Evolutionary conservation across 2,329 filamentous ascomycete genomes (phyloP).

Genomic region (Diplocarpon rosae): DNA sequence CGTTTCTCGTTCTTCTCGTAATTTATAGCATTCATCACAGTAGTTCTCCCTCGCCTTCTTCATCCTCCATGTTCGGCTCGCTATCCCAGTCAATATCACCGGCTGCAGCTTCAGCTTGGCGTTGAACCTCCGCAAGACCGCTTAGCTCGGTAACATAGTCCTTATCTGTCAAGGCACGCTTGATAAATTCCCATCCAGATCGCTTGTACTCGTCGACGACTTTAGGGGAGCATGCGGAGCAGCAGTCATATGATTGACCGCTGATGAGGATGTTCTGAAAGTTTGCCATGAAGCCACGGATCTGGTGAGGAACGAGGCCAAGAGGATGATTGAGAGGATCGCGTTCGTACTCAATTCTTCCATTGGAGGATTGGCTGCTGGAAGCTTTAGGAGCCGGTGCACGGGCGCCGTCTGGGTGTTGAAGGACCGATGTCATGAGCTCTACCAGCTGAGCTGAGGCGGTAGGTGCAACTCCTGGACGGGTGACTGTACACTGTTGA

Average conservation of each 20-base stretch:
- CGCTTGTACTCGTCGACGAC: constrained; percentile 57
- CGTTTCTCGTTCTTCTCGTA: too few species aligned
- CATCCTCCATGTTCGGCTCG: constrained; percentile 43
- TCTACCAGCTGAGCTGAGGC: constrained; percentile 88
- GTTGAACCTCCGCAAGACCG: constrained; percentile 61
- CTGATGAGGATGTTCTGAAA: constrained; percentile 66
- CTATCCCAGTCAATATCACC: constrained; percentile 50
- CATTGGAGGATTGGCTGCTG: constrained; percentile 27
- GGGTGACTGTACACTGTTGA: constrained; percentile 94
- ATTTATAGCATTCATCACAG: background rate
- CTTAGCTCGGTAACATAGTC: constrained; percentile 71
- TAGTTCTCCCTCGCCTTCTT: constrained; percentile 32
- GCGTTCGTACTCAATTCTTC: constrained; percentile 35
- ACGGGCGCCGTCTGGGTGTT: constrained; percentile 64
- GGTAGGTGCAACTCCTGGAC: constrained; percentile 83
- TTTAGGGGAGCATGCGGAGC: constrained; percentile 65
- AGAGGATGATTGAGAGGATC: constrained; percentile 49
- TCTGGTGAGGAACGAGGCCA: constrained; percentile 66
- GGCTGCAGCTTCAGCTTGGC: constrained; percentile 39
- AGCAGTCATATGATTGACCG: constrained; percentile 67
- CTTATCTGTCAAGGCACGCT: constrained; percentile 60
- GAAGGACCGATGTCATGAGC: constrained; percentile 73
- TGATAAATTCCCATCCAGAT: constrained; percentile 68
- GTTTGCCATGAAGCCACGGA: constrained; percentile 64
- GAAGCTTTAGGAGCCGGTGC: constrained; percentile 42